phyloP scores from a whole-genome alignment of 1,139 yeast genomes.

The Taiozyma sp. region DNA sequence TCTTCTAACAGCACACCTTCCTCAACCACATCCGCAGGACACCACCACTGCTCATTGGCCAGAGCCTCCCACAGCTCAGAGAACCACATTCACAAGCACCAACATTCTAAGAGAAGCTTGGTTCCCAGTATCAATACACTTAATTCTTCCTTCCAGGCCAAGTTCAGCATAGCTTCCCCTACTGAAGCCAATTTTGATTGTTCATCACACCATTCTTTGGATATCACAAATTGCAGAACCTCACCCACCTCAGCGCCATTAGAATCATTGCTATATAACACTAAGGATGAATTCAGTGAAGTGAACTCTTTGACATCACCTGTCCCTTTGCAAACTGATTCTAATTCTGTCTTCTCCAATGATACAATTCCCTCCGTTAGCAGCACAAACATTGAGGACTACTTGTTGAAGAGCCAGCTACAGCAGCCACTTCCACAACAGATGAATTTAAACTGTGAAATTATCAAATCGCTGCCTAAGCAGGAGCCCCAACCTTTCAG shows the following conservation, averaged over 20 bases:
- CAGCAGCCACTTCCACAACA: neutral
- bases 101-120: conserved; percentile 1
- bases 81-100: conserved; percentile 16
- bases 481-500: neutral
- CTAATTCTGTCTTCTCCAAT: neutral
- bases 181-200: neutral
- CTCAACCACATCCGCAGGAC: neutral
- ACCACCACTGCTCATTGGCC: conserved; percentile 9
- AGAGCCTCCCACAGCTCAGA: conserved; percentile 14
- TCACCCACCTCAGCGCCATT: neutral
- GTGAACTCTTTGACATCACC: neutral
- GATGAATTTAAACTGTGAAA: neutral
- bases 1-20: neutral
- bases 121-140: conserved; percentile 11
- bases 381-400: neutral
- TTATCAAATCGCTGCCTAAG: neutral
- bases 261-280: neutral
- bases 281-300: neutral
- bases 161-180: conserved; percentile 12
- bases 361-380: neutral
- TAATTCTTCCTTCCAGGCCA: conserved; percentile 13
- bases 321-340: neutral
- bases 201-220: conserved; percentile 3
- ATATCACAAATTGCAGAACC: conserved; percentile 3
- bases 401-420: neutral